Conservation (phyloP, 2,329 filamentous ascomycete genomes). For the Aspergillus sp. region DNA sequence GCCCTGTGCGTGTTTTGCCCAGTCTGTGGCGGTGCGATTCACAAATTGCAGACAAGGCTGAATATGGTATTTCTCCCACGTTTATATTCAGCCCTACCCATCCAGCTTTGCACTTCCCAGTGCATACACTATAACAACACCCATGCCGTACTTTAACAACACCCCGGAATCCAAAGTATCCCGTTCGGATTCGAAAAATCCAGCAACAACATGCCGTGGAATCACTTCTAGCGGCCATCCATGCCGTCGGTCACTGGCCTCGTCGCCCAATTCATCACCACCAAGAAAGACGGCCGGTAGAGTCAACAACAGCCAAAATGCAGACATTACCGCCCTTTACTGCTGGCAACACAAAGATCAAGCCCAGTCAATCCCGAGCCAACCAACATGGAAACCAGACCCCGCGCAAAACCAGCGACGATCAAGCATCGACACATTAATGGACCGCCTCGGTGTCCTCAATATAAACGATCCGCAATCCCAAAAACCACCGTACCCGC, state of each 20-base stretch:
- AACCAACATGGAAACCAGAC: conserved; percentile 31
- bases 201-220: conserved; percentile 81
- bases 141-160: conserved; percentile 66
- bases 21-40: neutral
- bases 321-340: conserved; percentile 55
- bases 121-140: neutral
- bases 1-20: neutral
- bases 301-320: conserved; percentile 20
- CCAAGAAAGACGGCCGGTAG: conserved; percentile 27
- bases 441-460: conserved; percentile 74
- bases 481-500: conserved; percentile 8
- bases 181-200: conserved; percentile 81
- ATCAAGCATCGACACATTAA: conserved; percentile 82
- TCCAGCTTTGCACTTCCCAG: neutral
- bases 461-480: conserved; percentile 52
- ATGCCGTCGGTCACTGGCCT: conserved; percentile 71
- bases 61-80: neutral
- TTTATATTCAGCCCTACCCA: neutral
- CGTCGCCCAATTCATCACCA: conserved; percentile 40
- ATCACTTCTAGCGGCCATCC: conserved; percentile 79
- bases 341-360: conserved; percentile 98
- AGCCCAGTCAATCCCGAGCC: conserved; percentile 44
- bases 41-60: neutral
- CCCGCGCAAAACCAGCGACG: conserved; percentile 59
- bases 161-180: conserved; percentile 79